Percentiles rank a stretch among this genome's conserved stretches.
Evolutionary conservation across 352 stramenopile species (phyloP).

Genomic region (Globisporangium takayamanum): DNA sequence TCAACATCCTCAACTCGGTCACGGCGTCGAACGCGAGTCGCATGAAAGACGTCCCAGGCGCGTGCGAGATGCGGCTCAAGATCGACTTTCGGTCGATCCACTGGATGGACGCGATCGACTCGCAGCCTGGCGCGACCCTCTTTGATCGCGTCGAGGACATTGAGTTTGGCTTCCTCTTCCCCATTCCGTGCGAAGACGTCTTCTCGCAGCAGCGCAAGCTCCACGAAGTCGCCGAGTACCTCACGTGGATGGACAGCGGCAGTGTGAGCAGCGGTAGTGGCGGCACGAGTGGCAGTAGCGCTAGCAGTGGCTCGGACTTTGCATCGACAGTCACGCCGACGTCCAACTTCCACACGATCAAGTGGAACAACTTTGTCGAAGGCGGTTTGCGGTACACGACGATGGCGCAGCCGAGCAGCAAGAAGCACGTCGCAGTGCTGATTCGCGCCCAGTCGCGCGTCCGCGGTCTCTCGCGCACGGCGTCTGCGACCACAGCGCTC

Average conservation of each 20-base stretch:
- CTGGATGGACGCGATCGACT: constrained; percentile 58
- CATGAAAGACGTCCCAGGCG: constrained; percentile 58
- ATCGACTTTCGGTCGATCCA: constrained; percentile 68
- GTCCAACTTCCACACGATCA: constrained; percentile 66
- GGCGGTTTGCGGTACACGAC: constrained; percentile 59
- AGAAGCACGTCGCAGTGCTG: constrained; percentile 62
- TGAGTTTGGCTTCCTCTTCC: constrained; percentile 71
- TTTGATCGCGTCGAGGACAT: constrained; percentile 65
- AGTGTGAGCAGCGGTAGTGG: constrained; percentile 1
- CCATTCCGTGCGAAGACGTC: constrained; percentile 73
- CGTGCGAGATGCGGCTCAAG: constrained; percentile 52
- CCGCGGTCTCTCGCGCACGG: constrained; percentile 19
- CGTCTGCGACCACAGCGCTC: constrained; percentile 12
- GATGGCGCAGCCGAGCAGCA: constrained; percentile 30
- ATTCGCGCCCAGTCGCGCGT: constrained; percentile 29
- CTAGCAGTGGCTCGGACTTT: constrained; percentile 19
- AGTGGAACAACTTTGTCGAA: constrained; percentile 71
- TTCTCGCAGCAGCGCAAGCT: constrained; percentile 76
- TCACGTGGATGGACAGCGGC: constrained; percentile 45
- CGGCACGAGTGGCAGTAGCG: constrained; percentile 8
- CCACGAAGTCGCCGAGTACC: constrained; percentile 62
- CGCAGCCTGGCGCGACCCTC: constrained; percentile 21
- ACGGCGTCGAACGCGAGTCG: constrained; percentile 19
- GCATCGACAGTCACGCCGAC: constrained; percentile 44
- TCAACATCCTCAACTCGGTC: constrained; percentile 31